Base-by-base conservation (phyloP, 2,329 filamentous ascomycete genomes). In the Verruconis gallopava region DNA sequence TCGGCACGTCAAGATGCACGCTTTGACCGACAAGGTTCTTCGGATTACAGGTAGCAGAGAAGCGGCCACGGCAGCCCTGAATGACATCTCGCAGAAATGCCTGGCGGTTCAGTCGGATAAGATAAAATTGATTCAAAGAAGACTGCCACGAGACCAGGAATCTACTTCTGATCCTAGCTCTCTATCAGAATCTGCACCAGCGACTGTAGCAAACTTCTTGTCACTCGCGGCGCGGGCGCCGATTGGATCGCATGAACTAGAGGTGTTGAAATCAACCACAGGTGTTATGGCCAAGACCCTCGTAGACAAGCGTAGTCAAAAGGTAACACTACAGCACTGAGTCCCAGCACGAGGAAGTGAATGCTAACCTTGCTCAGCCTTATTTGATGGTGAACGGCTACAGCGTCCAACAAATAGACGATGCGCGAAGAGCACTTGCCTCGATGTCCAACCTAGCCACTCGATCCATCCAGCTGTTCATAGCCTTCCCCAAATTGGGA, bases 41-140 rank as follows among this genome's bases (percentile, higher is more conserved):
- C 55, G 59, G 15, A 59, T 62, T 21, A 62, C 55, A 5, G 58
- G 57, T 21, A 54, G 59, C 42, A 60, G 59, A 37, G 55, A 42
- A 36, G 57, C 50, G 18, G 55, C 57, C 12, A 56, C 59, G 35
- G 58, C 59, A 37, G 54, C 55, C 4, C 56, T 57, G 3, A 49
- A 56, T 33, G 59, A 62, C 39, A 46, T 62, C 19, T 51, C 57
- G 36, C 40, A 49, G 17, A 33, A 33, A 15, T 40, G 38, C 19
- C 21, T n/a, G n/a, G 19, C 33, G 14, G 15, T 9, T 6, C 9
- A 9, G 9, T 9, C 9, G 6, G 6, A 11, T 9, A 36, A 11
- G 6, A 36, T 13, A 17, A 14, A 30, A 11, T 30, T 30, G 14
- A 11, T 14, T 11, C 11, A 30, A 30, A 14, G 25, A 11, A 30